Evolutionary conservation across 1,284 basidiomycete genomes (phyloP).

Genomic region (Hemileia vastatrix): DNA sequence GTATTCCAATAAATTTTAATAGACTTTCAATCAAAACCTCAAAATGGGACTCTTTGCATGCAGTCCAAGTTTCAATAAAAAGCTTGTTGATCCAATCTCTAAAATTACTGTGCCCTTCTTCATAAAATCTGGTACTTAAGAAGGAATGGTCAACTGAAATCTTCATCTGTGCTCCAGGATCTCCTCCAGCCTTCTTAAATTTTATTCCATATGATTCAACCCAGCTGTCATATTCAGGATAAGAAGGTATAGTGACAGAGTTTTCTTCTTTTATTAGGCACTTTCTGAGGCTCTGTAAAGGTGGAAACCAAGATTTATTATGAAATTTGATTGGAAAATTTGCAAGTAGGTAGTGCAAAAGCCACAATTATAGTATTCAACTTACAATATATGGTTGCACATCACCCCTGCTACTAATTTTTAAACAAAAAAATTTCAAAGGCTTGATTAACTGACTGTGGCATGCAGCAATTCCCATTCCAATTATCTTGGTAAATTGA

Average conservation of each 20-base stretch:
- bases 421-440: conserved; percentile 80
- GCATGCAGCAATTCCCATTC: no score
- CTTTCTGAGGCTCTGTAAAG: conserved; percentile 56
- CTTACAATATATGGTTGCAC: conserved; percentile 54
- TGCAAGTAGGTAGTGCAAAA: no score
- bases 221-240: conserved; percentile 90
- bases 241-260: conserved; percentile 73
- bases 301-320: no score
- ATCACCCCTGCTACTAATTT: conserved; percentile 87
- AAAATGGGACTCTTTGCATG: conserved; percentile 67
- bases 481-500: no score
- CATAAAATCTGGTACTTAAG: conserved; percentile 87
- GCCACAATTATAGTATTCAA: no score
- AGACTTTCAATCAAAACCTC: conserved; percentile 91
- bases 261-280: conserved; percentile 84
- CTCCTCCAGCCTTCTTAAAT: conserved; percentile 84
- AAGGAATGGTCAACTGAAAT: conserved; percentile 90
- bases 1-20: conserved; percentile 92
- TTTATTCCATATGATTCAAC: conserved; percentile 82
- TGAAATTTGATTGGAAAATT: no score
- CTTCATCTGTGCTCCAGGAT: conserved; percentile 73
- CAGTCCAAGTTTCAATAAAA: conserved; percentile 84
- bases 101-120: conserved; percentile 71
- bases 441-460: no score
- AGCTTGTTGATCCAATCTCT: conserved; percentile 94